These are phyloP conservation scores for Jaltomata sinuosa DNA, from an alignment of 257 asterid species.

Conservation along the genomic window DNA sequence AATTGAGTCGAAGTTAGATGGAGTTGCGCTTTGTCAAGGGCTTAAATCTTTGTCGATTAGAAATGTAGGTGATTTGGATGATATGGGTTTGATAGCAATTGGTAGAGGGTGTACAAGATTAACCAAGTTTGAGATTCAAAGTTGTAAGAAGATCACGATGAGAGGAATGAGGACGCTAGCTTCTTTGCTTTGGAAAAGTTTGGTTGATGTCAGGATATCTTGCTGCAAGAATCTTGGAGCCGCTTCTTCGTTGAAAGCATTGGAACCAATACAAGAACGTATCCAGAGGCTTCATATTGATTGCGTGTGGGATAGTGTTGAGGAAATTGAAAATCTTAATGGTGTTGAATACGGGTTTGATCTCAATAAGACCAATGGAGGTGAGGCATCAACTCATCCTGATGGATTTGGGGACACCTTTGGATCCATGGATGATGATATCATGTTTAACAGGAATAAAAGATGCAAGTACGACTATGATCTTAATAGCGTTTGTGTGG, in stretches of 20 bases:
- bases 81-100: slow-evolving; percentile 84
- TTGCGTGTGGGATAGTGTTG: slow-evolving; percentile 56
- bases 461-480: slow-evolving; percentile 36
- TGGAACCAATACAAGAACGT: slow-evolving; percentile 68
- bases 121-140: slow-evolving; percentile 57
- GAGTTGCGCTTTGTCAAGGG: slow-evolving; percentile 64
- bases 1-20: slow-evolving; percentile 64
- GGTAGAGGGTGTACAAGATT: slow-evolving; percentile 75
- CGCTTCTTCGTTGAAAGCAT: slow-evolving; percentile 40
- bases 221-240: slow-evolving; percentile 73
- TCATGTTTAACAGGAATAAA: slow-evolving; percentile 15
- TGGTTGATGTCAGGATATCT: slow-evolving; percentile 65
- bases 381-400: slow-evolving; percentile 11
- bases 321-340: slow-evolving; percentile 29
- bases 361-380: slow-evolving; percentile 33
- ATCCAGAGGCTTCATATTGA: slow-evolving; percentile 73
- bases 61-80: slow-evolving; percentile 57
- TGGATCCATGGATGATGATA: slow-evolving; percentile 10
- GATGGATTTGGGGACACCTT: not conserved
- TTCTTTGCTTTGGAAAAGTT: slow-evolving; percentile 39
- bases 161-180: slow-evolving; percentile 77
- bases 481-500: slow-evolving; percentile 27
- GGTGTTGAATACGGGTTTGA: slow-evolving; percentile 30
- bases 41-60: slow-evolving; percentile 60
- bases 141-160: slow-evolving; percentile 60